Evolutionary conservation across 2,329 filamentous ascomycete species (phyloP), one percentile per base, ranked within the genome.

Genomic region (Sclerotinia borealis): DNA sequence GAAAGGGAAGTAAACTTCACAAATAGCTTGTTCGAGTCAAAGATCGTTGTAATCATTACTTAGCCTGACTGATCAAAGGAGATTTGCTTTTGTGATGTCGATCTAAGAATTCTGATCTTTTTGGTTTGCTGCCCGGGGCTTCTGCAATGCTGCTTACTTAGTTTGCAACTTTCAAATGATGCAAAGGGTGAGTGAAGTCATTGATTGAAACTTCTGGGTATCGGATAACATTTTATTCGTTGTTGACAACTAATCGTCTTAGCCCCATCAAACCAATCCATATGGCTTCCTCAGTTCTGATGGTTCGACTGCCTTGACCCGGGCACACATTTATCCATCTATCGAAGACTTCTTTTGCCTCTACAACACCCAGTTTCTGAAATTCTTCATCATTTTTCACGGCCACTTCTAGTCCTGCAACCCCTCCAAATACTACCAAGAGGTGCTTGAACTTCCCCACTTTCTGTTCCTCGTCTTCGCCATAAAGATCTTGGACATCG

Each of bases 251-350:
- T 55, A 87, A 68, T 64, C 78, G 80, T 72, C 86, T 83, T 72
- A 95, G 72, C 2, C 85, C 85, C 71, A 87, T 88, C 73, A 96
- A 75, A 0, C 87, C 90, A 72, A 95, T 84, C 77, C 89, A 90
- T 22, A 96, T 77, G 1, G 91, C 91, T 77, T 96, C 92, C 70
- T 96, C 91, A 0, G 91, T 95, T 66, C 90, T 79, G 66, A 96
- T 93, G 1, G 87, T 92, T 70, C 91, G 81, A 73, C 90, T 93
- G 0, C 91, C 91, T 75, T 96, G 92, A 1, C 86, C 85, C 4
- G 91, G 90, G 67, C 92, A 80, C 50, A 95, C 81, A 74, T 96
- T 91, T 22, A 96, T 81, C 91, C 91, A 96, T 69, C 87, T 82
- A 75, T 96, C 92, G 73, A 96, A 96, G 58, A 93, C 74, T 68